Evolutionary conservation across 805 yeast species (phyloP), one percentile per base, ranked within the genome.

Genomic region (Lipomyces oligophaga): DNA sequence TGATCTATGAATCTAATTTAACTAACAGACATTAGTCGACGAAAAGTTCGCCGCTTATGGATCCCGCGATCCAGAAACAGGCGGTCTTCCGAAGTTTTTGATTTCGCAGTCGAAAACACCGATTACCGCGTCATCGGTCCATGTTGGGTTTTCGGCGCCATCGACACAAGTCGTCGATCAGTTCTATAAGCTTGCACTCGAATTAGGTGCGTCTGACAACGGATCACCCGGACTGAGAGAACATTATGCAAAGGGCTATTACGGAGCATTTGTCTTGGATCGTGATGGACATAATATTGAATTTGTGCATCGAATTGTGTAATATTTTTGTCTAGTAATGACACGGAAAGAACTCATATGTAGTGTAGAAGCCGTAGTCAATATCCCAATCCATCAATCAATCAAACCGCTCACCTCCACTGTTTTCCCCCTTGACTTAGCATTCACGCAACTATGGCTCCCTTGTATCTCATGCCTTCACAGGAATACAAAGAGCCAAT

Each of bases 391-490:
- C n/a, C n/a, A n/a, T n/a, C n/a, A n/a, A n/a, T n/a, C n/a, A n/a
- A n/a, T n/a, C n/a, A n/a, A n/a, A n/a, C n/a, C n/a, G n/a, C n/a
- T n/a, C n/a, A n/a, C n/a, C n/a, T n/a, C n/a, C n/a, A n/a, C n/a
- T n/a, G n/a, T n/a, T n/a, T n/a, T n/a, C n/a, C n/a, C n/a, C n/a
- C n/a, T n/a, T n/a, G n/a, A n/a, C n/a, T n/a, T n/a, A n/a, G n/a
- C n/a, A n/a, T n/a, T n/a, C n/a, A n/a, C n/a, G n/a, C n/a, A 8
- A 26, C 8, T 13, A 50, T 50, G 55, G 22, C 55, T 7, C 52
- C 51, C 28, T 38, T 52, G n/a, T 45, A 49, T 43, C 50, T 52
- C 15, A 33, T 47, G 25, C 54, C 56, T 16, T 21, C 13, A 6
- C 39, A 43, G 25, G 30, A 33, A 24, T 52, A 52, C 39, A 22